Conservation (phyloP, 2,329 filamentous ascomycete species). For the Incumbomyces lentus region DNA sequence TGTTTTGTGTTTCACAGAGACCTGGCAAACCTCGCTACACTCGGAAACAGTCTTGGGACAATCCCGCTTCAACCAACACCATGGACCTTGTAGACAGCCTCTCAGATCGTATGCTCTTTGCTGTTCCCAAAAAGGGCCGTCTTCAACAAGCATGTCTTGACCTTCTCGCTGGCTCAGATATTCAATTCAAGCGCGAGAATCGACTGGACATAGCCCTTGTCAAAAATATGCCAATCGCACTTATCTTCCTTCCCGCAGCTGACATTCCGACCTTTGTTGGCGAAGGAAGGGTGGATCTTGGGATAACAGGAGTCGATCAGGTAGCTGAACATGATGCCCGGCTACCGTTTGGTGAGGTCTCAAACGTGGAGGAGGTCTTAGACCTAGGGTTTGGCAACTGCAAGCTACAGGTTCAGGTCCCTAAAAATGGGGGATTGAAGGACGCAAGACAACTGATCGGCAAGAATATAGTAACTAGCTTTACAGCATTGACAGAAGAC, state of each 20-base stretch:
- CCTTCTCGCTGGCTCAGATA: slow-evolving; percentile 84
- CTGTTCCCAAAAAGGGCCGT: slow-evolving; percentile 97
- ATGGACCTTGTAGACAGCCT: slow-evolving; percentile 61
- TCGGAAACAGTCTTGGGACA: too few species aligned
- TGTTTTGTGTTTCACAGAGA: too few species aligned
- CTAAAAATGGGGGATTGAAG: slow-evolving; percentile 64
- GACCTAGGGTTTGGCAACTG: slow-evolving; percentile 85
- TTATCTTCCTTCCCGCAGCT: slow-evolving; percentile 91
- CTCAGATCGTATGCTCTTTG: slow-evolving; percentile 86
- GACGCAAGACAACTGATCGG: slow-evolving; percentile 71
- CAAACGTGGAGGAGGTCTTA: slow-evolving; percentile 73
- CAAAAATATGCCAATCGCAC: slow-evolving; percentile 89
- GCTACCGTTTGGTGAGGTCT: slow-evolving; percentile 27
- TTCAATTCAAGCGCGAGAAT: slow-evolving; percentile 91
- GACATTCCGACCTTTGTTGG: slow-evolving; percentile 97
- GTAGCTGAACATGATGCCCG: slow-evolving; percentile 76
- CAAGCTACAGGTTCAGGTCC: slow-evolving; percentile 94
- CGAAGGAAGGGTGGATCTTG: slow-evolving; percentile 83
- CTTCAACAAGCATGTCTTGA: slow-evolving; percentile 81
- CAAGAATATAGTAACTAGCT: slow-evolving; percentile 91
- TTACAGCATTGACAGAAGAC: slow-evolving; percentile 68
- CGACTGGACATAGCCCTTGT: slow-evolving; percentile 95
- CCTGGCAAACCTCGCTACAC: too few species aligned
- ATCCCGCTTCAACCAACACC: neutral
- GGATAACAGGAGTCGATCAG: slow-evolving; percentile 89